Conservation (phyloP, 139 green algal genomes). For the Chlamydomonas schloesseri region DNA sequence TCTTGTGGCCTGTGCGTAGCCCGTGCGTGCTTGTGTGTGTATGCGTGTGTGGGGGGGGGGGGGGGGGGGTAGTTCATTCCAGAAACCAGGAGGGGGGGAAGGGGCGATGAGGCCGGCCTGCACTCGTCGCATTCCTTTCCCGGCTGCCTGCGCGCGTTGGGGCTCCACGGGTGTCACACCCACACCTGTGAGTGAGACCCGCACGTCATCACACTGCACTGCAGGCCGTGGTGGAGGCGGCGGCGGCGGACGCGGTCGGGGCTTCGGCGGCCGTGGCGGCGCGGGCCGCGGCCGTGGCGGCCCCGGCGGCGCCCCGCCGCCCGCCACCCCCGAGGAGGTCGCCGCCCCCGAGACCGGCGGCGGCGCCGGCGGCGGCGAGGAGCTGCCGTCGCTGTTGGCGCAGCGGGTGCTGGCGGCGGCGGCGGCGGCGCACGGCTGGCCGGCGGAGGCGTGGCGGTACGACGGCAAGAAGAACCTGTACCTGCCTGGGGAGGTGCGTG, state of each 20-base stretch:
- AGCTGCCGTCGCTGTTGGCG: constrained; percentile 32
- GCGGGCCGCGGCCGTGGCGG: background rate
- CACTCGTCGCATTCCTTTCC: no score
- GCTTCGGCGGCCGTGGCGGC: background rate
- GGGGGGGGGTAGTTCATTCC: no score
- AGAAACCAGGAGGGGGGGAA: no score
- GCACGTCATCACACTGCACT: no score
- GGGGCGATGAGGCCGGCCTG: no score
- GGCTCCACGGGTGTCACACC: no score
- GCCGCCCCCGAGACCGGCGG: background rate
- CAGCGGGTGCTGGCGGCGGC: constrained; percentile 27
- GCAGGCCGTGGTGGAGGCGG: background rate
- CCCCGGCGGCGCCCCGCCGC: background rate
- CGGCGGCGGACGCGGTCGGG: background rate
- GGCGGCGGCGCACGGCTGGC: constrained; percentile 45
- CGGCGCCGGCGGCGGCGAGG: background rate
- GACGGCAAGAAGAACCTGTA: constrained; percentile 60
- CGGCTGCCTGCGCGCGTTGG: no score
- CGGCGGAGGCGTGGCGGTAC: constrained; percentile 27
- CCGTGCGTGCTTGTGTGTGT: no score
- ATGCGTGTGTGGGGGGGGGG: background rate
- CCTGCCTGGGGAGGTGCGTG: constrained; percentile 15
- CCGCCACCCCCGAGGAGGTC: background rate
- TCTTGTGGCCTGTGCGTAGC: no score
- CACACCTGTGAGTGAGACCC: no score